phyloP scores from a whole-genome alignment of 2,329 filamentous ascomycete species.

The Blastomyces parvus region DNA sequence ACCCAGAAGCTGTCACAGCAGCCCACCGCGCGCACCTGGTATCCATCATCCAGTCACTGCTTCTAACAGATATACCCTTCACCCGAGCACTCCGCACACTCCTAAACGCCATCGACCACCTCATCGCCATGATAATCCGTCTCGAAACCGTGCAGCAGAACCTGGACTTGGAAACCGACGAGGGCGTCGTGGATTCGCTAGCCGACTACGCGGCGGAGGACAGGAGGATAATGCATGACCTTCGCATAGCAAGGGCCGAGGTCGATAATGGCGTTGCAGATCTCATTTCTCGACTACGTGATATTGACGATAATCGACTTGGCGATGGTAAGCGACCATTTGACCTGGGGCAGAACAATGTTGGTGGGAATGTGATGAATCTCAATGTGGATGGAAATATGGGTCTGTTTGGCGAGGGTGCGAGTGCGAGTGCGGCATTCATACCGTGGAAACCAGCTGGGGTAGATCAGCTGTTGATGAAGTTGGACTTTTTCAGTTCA shows the following conservation, averaged over 20 bases:
- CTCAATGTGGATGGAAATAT: slow-evolving; percentile 25
- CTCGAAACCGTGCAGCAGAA: slow-evolving; percentile 67
- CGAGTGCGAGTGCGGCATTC: slow-evolving; percentile 40
- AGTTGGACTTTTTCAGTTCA: slow-evolving; percentile 56
- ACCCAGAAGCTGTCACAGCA: slow-evolving; percentile 73
- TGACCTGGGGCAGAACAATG: slow-evolving; percentile 23
- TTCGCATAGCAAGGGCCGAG: slow-evolving; percentile 53
- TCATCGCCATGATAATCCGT: slow-evolving; percentile 66
- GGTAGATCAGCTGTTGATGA: slow-evolving; percentile 81
- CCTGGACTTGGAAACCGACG: slow-evolving; percentile 70
- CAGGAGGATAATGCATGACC: slow-evolving; percentile 52
- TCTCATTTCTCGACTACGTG: slow-evolving; percentile 46
- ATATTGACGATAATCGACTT: slow-evolving; percentile 51
- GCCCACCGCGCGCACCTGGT: slow-evolving; percentile 71
- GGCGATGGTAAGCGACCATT: slow-evolving; percentile 30
- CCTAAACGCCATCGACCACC: slow-evolving; percentile 58
- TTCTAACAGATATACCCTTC: slow-evolving; percentile 35
- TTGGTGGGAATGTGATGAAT: slow-evolving; percentile 16
- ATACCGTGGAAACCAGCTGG: slow-evolving; percentile 65
- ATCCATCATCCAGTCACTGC: slow-evolving; percentile 45
- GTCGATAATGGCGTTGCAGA: slow-evolving; percentile 60
- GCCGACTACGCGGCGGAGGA: slow-evolving; percentile 66
- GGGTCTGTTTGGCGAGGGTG: slow-evolving; percentile 21
- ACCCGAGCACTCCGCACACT: slow-evolving; percentile 31
- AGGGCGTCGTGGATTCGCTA: slow-evolving; percentile 68